phyloP scores from a whole-genome alignment of 2,329 filamentous ascomycete genomes.

The Zymoseptoria ardabiliae region DNA sequence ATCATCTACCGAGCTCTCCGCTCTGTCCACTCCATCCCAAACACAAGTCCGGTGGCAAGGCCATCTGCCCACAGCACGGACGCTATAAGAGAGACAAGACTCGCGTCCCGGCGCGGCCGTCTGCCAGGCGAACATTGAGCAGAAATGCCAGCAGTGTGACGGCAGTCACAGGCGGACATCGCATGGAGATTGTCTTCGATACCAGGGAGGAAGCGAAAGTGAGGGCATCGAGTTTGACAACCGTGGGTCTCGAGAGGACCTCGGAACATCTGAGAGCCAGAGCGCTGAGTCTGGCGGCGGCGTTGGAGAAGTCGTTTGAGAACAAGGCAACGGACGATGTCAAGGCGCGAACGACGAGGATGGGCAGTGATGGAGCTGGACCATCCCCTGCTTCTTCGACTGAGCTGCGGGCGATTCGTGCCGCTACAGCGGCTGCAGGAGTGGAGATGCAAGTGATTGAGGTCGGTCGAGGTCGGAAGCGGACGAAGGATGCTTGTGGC shows the following conservation, averaged over 20 bases:
- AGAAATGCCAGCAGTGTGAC: neutral
- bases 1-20: constrained; percentile 38
- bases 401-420: neutral
- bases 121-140: neutral
- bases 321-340: neutral
- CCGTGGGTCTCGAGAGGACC: neutral
- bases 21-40: constrained; percentile 35
- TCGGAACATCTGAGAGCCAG: neutral
- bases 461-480: neutral
- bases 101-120: neutral
- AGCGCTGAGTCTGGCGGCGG: neutral
- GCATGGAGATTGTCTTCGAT: constrained; percentile 12
- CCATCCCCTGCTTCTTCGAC: neutral
- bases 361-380: constrained; percentile 10
- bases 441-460: neutral
- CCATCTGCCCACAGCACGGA: constrained; percentile 36
- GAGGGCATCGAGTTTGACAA: neutral
- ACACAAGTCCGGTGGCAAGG: constrained; percentile 30
- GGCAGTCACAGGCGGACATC: neutral
- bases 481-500: neutral
- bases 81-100: constrained; percentile 15
- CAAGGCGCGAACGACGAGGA: constrained; percentile 2
- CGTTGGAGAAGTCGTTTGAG: neutral
- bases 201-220: constrained; percentile 1
- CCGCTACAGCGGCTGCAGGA: neutral